Conservation (phyloP, 768 basidiomycete genomes). For the Pisolithus microcarpus region DNA sequence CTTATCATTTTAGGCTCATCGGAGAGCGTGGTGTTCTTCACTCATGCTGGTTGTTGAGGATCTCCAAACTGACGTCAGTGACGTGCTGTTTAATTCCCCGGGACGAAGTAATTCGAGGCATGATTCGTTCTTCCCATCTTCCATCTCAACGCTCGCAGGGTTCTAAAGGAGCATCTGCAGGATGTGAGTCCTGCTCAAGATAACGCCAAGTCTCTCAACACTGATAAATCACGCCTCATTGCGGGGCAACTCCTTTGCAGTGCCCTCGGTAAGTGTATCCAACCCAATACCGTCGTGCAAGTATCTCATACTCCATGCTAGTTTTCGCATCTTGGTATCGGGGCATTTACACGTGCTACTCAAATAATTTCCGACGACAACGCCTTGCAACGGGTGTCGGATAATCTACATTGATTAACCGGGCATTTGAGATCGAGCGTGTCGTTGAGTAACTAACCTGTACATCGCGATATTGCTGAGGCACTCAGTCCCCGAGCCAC, state of each 20-base stretch:
- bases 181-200: too few relatives aligned
- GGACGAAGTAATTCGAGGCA: too few relatives aligned
- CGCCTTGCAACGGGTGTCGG: slow-evolving; percentile 1
- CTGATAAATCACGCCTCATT: neutral
- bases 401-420: neutral
- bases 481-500: neutral
- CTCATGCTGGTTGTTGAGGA: too few relatives aligned
- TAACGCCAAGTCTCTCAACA: too few relatives aligned
- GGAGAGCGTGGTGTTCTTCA: too few relatives aligned
- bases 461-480: neutral
- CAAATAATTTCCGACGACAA: neutral
- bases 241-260: neutral
- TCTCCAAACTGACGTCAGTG: too few relatives aligned
- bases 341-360: neutral
- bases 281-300: neutral
- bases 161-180: too few relatives aligned
- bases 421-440: too few relatives aligned
- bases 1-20: too few relatives aligned
- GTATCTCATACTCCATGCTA: neutral
- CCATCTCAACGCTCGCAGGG: too few relatives aligned
- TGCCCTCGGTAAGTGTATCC: slow-evolving; percentile 1
- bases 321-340: slow-evolving; percentile 5
- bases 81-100: too few relatives aligned
- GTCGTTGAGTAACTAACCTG: neutral
- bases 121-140: too few relatives aligned